Base-by-base conservation (phyloP, 2,329 filamentous ascomycete species). In the Cordyceps cateniannulata region DNA sequence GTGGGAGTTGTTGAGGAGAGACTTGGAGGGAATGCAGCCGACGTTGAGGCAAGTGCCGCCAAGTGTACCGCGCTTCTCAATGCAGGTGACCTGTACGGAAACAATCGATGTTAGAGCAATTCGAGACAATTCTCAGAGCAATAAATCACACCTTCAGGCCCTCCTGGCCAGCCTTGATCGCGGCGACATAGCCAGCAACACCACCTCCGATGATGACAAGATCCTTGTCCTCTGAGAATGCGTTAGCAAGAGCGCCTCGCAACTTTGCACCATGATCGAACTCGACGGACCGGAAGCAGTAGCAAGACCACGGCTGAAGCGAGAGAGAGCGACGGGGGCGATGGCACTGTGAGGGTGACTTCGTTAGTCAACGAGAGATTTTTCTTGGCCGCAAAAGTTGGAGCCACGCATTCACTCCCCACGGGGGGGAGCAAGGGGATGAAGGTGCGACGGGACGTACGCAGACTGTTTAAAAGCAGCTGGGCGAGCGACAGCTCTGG, bases 1-100 rank as follows among this genome's bases (percentile, higher is more conserved):
- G 77, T 97, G 92, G 70, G 95, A 97, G 84, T 98, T 98, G 87
- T 98, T 99, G 76, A 99, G 90, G 69, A 99, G 91, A 65, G 95
- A 97, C 81, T 99, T 99, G 67, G 95, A 99, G 67, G 95, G 95
- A 74, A 99, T 99, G 81, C 95, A 99, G 79, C 95, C 95, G 72
- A 99, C 95, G 76, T 99, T 99, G 72, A 99, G 81, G 82, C 95
- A 99, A 71, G 95, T 99, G 75, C 95, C 95, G 71, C 95, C 95
- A 70, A 99, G 87, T 63, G 86, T 83, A 68, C 95, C 95, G 74
- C 95, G 91, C 85, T 99, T 99, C 81, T 99, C 95, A 80, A 99
- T 96, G 79, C 95, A 99, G 64, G 92, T 85, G 66, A 96, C 93
- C 92, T 96, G 62, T 38, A 67, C 49, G 50, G 61, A 32, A 27